phyloP scores from a whole-genome alignment of 805 yeast species.

The Saccharomyces cerevisiae region DNA sequence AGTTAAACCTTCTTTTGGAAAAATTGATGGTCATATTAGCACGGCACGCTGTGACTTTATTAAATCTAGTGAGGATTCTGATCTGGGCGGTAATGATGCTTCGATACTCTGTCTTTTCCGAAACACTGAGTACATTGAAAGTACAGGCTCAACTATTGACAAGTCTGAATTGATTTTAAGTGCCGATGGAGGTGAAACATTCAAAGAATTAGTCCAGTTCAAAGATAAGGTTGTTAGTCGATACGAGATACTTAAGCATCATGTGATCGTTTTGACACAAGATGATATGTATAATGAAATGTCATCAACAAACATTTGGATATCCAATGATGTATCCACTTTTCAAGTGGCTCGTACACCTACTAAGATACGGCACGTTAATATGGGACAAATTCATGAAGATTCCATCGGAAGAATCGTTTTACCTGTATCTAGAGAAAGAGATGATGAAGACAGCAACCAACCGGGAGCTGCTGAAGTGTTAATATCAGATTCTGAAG shows the following conservation, averaged over 20 bases:
- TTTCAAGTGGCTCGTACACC: constrained; percentile 37
- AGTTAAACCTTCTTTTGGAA: background rate
- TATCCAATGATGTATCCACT: constrained; percentile 37
- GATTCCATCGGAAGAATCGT: no score
- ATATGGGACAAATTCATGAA: constrained; percentile 24
- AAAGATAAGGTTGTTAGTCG: constrained; percentile 18
- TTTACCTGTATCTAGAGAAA: constrained; percentile 13
- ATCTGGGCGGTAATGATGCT: constrained; percentile 9
- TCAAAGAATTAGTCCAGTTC: constrained; percentile 30
- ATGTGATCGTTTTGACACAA: constrained; percentile 20
- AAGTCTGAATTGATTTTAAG: constrained; percentile 31
- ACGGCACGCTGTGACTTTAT: constrained; percentile 12
- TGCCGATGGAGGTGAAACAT: constrained; percentile 38
- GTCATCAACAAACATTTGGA: constrained; percentile 30
- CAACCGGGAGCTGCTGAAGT: constrained; percentile 9
- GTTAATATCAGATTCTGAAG: constrained; percentile 25
- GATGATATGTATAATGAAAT: constrained; percentile 26
- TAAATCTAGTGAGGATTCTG: constrained; percentile 7
- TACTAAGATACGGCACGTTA: constrained; percentile 22
- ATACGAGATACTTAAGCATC: constrained; percentile 16
- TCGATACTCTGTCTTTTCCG: constrained; percentile 20
- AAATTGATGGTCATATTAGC: background rate
- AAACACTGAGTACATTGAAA: background rate
- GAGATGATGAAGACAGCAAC: constrained; percentile 2
- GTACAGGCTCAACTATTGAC: background rate